Evolutionary conservation across 129 eudicot genomes (phyloP).

Genomic region (Chrysanthemum makinoi): DNA sequence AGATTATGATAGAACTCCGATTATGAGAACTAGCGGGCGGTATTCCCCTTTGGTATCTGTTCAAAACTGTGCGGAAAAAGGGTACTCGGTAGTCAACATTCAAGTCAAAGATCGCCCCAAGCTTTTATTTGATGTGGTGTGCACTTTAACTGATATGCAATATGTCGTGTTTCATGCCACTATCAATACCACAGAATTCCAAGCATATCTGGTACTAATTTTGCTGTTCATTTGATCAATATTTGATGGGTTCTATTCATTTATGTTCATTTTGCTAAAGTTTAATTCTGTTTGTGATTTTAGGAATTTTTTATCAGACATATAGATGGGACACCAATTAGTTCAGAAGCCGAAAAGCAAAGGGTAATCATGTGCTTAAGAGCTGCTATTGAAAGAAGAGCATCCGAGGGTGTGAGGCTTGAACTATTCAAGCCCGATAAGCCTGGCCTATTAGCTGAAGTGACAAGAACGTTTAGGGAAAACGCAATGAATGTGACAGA

Average conservation of each 20-base stretch:
- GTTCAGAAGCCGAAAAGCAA: slow-evolving; percentile 85
- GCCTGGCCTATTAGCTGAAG: slow-evolving; percentile 74
- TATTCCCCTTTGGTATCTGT: slow-evolving; percentile 53
- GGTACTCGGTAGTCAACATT: slow-evolving; percentile 75
- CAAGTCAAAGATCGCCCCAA: slow-evolving; percentile 80
- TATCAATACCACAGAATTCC: slow-evolving; percentile 47
- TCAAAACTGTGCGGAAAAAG: slow-evolving; percentile 63
- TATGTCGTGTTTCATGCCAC: slow-evolving; percentile 91
- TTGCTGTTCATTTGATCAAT: background rate
- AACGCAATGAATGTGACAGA: slow-evolving; percentile 83
- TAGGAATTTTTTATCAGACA: slow-evolving; percentile 89
- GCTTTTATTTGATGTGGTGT: slow-evolving; percentile 84
- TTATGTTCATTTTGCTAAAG: slow-evolving; percentile 16
- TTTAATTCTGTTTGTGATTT: slow-evolving; percentile 12
- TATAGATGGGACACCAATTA: slow-evolving; percentile 79
- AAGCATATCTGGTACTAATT: slow-evolving; percentile 60
- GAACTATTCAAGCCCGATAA: slow-evolving; percentile 57
- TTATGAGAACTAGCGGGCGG: slow-evolving; percentile 34
- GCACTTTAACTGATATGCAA: slow-evolving; percentile 87
- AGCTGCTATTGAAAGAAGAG: slow-evolving; percentile 82
- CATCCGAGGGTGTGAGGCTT: slow-evolving; percentile 78
- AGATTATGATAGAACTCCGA: slow-evolving; percentile 67
- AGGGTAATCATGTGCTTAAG: slow-evolving; percentile 70
- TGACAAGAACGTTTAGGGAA: slow-evolving; percentile 83
- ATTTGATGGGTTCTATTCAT: background rate